Base-by-base conservation (phyloP, 2,329 filamentous ascomycete species). In the Talaromyces sp. region DNA sequence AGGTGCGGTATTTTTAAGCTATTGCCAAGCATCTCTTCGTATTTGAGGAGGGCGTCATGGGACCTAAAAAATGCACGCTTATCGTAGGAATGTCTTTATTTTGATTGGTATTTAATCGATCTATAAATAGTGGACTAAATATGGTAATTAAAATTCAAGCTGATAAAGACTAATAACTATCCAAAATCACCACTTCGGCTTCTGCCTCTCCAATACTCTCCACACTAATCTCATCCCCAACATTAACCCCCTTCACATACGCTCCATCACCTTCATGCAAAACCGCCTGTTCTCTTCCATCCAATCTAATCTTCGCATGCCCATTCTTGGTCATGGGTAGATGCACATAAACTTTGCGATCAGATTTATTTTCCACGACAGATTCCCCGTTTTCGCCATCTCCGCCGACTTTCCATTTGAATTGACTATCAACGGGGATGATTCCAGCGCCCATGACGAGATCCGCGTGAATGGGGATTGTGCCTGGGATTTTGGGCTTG, bases 391-490 rank as follows among this genome's bases (percentile, higher is more conserved):
- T 38, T 34, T 56, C 34, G 0, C 47, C 45, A 2, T 61, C 72
- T 3, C 88, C 56, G 11, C 93, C 92, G 22, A 94, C 80, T 8
- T 83, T 86, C 86, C 93, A 95, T 71, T 86, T 84, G 66, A 94
- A 93, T 49, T 79, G 84, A 72, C 83, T 83, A 31, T 84, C 83
- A 0, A 90, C 88, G 7, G 82, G 84, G 64, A 96, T 85, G 64
- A 96, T 87, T 6, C 88, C 89, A 0, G 92, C 92, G 40, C 86
- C 88, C 91, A 96, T 95, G 67, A 90, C 88, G 60, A 96, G 85
- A 79, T 96, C 92, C 11, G 92, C 90, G 74, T 96, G 90, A 64
- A 96, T 89, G 7, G 91, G 91, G 68, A 96, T 96, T 0, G 89
- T 89, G n/a, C 81, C 84, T 1, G 84, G 79, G 22, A 91, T 80